These are phyloP conservation scores for Ascocoryne sarcoides DNA, from an alignment of 2,329 filamentous ascomycete species.

Conservation along the genomic window DNA sequence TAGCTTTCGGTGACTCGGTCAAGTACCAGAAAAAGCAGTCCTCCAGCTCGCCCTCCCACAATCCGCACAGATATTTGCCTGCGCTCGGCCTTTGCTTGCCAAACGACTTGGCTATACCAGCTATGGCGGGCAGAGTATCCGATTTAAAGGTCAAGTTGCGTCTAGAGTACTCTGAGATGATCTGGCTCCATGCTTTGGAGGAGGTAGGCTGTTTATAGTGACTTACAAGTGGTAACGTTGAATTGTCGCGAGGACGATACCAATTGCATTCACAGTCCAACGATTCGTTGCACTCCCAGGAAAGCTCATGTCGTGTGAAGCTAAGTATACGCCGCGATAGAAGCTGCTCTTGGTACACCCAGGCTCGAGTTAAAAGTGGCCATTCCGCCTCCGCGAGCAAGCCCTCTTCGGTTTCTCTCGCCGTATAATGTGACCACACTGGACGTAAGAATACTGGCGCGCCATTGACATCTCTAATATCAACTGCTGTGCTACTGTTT, in stretches of 20 bases:
- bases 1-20: not conserved
- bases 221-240: not conserved
- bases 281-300: conserved; percentile 3
- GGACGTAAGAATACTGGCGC: conserved; percentile 1
- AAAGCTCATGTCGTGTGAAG: conserved; percentile 2
- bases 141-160: conserved; percentile 1
- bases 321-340: conserved; percentile 1
- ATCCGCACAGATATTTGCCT: conserved; percentile 1
- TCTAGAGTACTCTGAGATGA: conserved; percentile 1
- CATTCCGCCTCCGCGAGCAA: not conserved
- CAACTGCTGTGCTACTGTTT: not conserved
- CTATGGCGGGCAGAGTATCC: conserved; percentile 1
- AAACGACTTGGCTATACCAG: conserved; percentile 3
- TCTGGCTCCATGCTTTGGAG: conserved; percentile 1
- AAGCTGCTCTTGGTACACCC: conserved; percentile 3
- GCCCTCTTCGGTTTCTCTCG: conserved; percentile 1
- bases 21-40: conserved; percentile 3
- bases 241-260: conserved; percentile 1
- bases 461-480: conserved; percentile 1
- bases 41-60: conserved; percentile 1
- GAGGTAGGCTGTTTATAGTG: not conserved
- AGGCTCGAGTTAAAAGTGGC: conserved; percentile 3
- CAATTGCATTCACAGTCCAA: conserved; percentile 1
- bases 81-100: not conserved
- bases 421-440: not conserved